phyloP scores from a whole-genome alignment of 345 rosid genomes.

The Populus tremula region DNA sequence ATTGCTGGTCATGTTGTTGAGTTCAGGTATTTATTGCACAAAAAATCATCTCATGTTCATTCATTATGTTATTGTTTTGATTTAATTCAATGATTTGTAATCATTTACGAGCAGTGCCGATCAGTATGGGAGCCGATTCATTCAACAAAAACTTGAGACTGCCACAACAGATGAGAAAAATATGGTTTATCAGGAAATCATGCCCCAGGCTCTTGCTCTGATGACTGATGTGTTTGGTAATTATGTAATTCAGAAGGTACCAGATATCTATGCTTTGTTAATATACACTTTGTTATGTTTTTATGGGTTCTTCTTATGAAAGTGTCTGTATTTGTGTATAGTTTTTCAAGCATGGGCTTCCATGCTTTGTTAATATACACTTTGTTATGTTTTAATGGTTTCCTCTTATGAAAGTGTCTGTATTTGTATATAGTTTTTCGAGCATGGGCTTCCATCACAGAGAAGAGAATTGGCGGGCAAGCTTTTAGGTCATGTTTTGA shows the following conservation, averaged over 20 bases:
- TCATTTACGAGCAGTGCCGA: slow-evolving; percentile 54
- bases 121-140: slow-evolving; percentile 95
- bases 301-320: not conserved
- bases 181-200: slow-evolving; percentile 85
- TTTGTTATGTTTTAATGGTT: not conserved
- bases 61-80: not conserved
- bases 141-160: slow-evolving; percentile 95
- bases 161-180: slow-evolving; percentile 74
- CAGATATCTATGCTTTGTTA: not conserved
- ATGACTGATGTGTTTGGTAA: slow-evolving; percentile 98
- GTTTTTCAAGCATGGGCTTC: not conserved
- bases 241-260: slow-evolving; percentile 94
- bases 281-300: not conserved
- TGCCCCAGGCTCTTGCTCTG: slow-evolving; percentile 73
- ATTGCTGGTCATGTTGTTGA: slow-evolving; percentile 70
- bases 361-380: not conserved
- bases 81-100: slow-evolving; percentile 12
- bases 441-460: slow-evolving; percentile 85
- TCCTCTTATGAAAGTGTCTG: not conserved
- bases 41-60: not conserved
- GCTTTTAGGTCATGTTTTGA: slow-evolving; percentile 72
- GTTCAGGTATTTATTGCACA: slow-evolving; percentile 49
- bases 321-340: too few species aligned
- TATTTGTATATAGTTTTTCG: slow-evolving; percentile 64
- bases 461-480: slow-evolving; percentile 78